A percentile compares a stretch with the other conserved stretches of the same genome.
phyloP scores from a whole-genome alignment of 2,329 filamentous ascomycete genomes.

The Raffaelea albimanens region DNA sequence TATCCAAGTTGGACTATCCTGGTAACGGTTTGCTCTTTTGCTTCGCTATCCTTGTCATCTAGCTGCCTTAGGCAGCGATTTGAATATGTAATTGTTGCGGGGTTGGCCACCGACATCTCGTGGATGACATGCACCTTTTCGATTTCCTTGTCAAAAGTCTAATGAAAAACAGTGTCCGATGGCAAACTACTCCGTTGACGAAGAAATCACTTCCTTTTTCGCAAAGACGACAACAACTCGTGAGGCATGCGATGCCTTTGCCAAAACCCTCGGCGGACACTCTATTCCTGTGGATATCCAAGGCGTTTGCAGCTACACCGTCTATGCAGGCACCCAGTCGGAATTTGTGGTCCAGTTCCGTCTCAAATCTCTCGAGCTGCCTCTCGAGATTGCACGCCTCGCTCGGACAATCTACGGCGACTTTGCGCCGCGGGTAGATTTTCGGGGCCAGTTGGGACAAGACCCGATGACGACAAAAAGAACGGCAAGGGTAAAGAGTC shows the following conservation, averaged over 20 bases:
- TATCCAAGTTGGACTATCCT: no score
- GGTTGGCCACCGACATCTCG: background rate
- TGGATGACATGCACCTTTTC: background rate
- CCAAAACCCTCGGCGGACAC: conserved; percentile 19
- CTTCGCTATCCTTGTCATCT: no score
- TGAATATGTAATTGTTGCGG: no score
- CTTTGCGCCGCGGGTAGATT: background rate
- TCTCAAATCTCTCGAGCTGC: conserved; percentile 22
- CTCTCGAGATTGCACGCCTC: background rate
- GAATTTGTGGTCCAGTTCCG: conserved; percentile 29
- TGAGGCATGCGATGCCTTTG: conserved; percentile 14
- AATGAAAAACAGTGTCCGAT: background rate
- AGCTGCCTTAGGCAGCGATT: no score
- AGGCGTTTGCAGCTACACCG: conserved; percentile 28
- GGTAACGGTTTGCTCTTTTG: no score
- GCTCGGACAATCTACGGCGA: background rate
- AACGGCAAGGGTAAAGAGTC: background rate
- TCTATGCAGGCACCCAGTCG: conserved; percentile 24
- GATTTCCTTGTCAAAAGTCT: background rate
- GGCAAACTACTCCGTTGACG: conserved; percentile 15
- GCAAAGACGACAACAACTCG: conserved; percentile 14
- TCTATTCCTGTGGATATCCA: conserved; percentile 24
- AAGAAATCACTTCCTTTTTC: conserved; percentile 18
- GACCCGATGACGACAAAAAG: background rate
- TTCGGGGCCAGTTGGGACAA: background rate